A percentile compares a stretch with the other conserved stretches of the same genome.
Evolutionary conservation across 2,329 filamentous ascomycete genomes (phyloP).

Genomic region (Aureobasidium sp.): DNA sequence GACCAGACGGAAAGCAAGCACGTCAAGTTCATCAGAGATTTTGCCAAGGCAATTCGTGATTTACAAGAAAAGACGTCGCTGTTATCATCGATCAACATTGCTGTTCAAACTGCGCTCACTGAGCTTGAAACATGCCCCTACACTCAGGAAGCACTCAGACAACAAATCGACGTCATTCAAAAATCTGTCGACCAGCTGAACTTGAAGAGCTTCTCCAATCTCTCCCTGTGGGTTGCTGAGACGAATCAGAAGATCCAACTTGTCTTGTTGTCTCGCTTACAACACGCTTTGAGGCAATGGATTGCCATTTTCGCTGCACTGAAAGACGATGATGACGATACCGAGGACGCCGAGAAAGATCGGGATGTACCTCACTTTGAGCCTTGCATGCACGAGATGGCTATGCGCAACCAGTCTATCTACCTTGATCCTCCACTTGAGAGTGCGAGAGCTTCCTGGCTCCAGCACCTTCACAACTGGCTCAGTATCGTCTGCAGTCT

Average conservation of each 20-base stretch:
- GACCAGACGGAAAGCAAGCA: slow-evolving; percentile 77
- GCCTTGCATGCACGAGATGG: slow-evolving; percentile 78
- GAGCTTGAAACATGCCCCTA: slow-evolving; percentile 83
- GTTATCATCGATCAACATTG: slow-evolving; percentile 70
- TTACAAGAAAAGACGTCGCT: slow-evolving; percentile 81
- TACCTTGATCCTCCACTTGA: slow-evolving; percentile 91
- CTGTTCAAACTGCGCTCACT: slow-evolving; percentile 67
- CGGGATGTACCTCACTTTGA: slow-evolving; percentile 56
- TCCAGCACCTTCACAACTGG: slow-evolving; percentile 86
- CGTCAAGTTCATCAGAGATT: slow-evolving; percentile 91
- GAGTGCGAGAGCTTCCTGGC: slow-evolving; percentile 87
- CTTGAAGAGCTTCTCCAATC: slow-evolving; percentile 89
- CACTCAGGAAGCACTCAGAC: slow-evolving; percentile 66
- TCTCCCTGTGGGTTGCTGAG: slow-evolving; percentile 78
- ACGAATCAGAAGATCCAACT: slow-evolving; percentile 80
- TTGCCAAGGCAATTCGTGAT: slow-evolving; percentile 76
- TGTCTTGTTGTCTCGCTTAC: slow-evolving; percentile 72
- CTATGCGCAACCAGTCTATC: slow-evolving; percentile 96
- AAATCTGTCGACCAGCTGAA: slow-evolving; percentile 92
- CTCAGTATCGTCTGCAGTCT: slow-evolving; percentile 86
- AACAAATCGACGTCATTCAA: slow-evolving; percentile 77
- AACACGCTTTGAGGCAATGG: slow-evolving; percentile 77
- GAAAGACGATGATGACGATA: slow-evolving; percentile 24
- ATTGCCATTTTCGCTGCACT: slow-evolving; percentile 69
- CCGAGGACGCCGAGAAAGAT: slow-evolving; percentile 29